Evolutionary conservation across 2,329 filamentous ascomycete species (phyloP), one percentile per base, ranked within the genome.

Genomic region (Neopestalotiopsis clavispora): DNA sequence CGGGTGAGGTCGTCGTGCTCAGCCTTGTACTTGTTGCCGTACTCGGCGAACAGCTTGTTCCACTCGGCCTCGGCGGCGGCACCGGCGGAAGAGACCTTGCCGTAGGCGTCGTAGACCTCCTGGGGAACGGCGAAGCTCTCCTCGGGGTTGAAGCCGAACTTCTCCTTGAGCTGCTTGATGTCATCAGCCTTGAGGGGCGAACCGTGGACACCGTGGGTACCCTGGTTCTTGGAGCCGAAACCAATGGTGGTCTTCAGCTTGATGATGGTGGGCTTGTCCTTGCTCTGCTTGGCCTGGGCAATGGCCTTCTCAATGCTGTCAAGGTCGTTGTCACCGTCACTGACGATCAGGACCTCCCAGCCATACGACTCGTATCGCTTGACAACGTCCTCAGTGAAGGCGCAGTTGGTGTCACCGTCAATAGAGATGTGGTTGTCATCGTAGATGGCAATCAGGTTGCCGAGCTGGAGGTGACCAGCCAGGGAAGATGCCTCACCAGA

Each of bases 341-440:
- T 86, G 81, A 99, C 95, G 81, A 88, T 87, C 79, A 93, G 85
- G 70, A 91, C 90, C 84, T 99, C 94, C 96, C 96, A 99, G 86
- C 95, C 96, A 83, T 98, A 99, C 71, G 96, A 82, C 87, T 98
- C 94, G 83, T 98, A 98, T 79, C 95, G 91, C 90, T 97, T 96
- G 78, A 88, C 82, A 71, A 98, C 95, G 77, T 99, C 95, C 87
- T 99, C 96, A 70, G 96, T 99, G 88, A 99, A 98, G 75, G 96
- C 92, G 79, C 90, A 91, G 86, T 96, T 96, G 85, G 93, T 98
- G 87, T 97, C 92, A 83, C 96, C 96, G 80, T 99, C 96, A 80
- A 91, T 91, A 77, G 88, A 97, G 80, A 99, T 98, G 83, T 97
- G 93, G 90, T 99, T 99, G 88, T 99, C 96, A 80, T 99, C 96